Evolutionary conservation across 2,329 filamentous ascomycete species (phyloP).

Genomic region (Calcarisporium arbuscula): DNA sequence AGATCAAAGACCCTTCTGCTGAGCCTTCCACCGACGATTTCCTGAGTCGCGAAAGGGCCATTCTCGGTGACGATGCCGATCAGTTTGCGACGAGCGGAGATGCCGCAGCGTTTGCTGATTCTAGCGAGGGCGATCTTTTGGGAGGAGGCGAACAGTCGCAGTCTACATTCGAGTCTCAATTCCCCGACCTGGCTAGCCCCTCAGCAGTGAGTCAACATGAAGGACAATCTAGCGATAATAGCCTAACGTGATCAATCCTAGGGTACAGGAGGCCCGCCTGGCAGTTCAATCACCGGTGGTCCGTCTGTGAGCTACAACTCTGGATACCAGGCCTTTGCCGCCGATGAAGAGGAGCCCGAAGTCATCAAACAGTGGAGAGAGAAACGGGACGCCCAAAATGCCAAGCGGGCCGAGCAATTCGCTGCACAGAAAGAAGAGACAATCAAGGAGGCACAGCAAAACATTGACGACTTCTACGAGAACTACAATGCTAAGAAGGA

Average conservation of each 20-base stretch:
- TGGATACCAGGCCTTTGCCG: constrained; percentile 49
- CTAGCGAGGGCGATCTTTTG: constrained; percentile 65
- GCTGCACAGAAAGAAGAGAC: constrained; percentile 77
- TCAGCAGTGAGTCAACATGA: constrained; percentile 23
- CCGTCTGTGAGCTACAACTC: constrained; percentile 58
- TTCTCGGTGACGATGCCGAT: constrained; percentile 86
- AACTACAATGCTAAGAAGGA: constrained; percentile 99
- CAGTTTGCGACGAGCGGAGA: constrained; percentile 80
- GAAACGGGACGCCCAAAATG: constrained; percentile 73
- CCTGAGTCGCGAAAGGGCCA: constrained; percentile 81
- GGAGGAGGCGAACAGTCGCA: constrained; percentile 54
- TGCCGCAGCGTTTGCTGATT: constrained; percentile 55
- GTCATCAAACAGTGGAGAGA: constrained; percentile 90
- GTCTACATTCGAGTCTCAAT: constrained; percentile 73
- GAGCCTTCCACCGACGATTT: constrained; percentile 71
- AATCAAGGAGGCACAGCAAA: constrained; percentile 80
- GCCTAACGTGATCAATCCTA: constrained; percentile 11
- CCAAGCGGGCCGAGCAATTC: constrained; percentile 80
- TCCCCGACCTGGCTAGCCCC: constrained; percentile 64
- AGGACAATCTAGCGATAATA: too few species aligned
- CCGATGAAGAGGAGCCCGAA: constrained; percentile 78
- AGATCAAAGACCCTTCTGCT: constrained; percentile 50
- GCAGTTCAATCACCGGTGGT: constrained; percentile 58
- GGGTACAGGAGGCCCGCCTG: constrained; percentile 23
- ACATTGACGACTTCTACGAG: constrained; percentile 98